A percentile compares a stretch with the other conserved stretches of the same genome.
These are phyloP conservation scores for Auxenochlorella pyrenoidosa DNA, from an alignment of 139 green algal species.

Conservation along the genomic window DNA sequence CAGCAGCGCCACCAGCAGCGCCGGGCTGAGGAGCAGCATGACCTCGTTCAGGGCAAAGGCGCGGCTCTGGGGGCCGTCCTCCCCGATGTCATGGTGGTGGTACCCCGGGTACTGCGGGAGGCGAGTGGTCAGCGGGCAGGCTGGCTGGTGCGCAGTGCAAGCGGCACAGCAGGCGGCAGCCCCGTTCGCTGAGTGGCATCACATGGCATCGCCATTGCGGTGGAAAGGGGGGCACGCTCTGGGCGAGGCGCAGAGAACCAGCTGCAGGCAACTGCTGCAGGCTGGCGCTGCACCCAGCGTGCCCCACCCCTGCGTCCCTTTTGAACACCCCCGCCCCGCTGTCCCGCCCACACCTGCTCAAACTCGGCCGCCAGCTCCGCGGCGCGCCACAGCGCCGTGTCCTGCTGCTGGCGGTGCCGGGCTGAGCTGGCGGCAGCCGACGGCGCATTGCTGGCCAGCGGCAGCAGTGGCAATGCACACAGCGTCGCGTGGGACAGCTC, in stretches of 20 bases:
- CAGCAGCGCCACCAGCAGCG: constrained; percentile 4
- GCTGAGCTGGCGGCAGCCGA: not conserved
- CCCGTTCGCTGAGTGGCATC: too few species aligned
- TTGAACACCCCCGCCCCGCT: not conserved
- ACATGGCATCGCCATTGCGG: too few species aligned
- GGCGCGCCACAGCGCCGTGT: not conserved
- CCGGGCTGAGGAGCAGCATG: not conserved
- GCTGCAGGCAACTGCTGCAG: not conserved
- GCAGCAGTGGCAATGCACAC: not conserved
- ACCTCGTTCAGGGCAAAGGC: not conserved
- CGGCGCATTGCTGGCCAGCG: not conserved
- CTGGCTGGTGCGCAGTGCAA: too few species aligned
- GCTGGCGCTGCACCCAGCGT: not conserved
- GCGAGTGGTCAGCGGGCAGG: not conserved
- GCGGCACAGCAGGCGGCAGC: too few species aligned
- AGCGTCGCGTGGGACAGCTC: not conserved
- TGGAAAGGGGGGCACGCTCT: too few species aligned
- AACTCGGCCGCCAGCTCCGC: not conserved
- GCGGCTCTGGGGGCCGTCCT: not conserved
- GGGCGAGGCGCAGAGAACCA: too few species aligned
- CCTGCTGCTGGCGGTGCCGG: not conserved
- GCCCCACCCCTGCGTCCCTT: not conserved
- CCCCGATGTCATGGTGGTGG: not conserved
- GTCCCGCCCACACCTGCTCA: not conserved
- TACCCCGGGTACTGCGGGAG: not conserved